Evolutionary conservation across 2,329 filamentous ascomycete species (phyloP), one percentile per base, ranked within the genome.

Genomic region (Penicillium sp.): DNA sequence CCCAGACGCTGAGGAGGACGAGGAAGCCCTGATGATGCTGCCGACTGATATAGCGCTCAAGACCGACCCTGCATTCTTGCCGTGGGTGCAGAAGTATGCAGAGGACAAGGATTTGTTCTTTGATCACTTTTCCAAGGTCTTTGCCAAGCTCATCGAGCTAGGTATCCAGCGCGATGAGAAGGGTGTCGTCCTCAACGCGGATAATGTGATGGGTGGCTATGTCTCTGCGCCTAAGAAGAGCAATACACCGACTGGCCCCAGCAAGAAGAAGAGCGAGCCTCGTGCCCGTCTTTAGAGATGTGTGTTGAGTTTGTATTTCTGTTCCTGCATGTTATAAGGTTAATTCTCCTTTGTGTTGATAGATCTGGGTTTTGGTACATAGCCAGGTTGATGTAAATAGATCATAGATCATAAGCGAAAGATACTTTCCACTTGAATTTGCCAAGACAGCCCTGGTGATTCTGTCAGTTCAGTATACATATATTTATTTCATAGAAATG

Each of bases 1-100:
- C 58, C 81, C 84, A 45, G 81, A 86, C 61, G 66, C 69, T 20
- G 72, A 73, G 51, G 75, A 75, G 61, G 68, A 67, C 37, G 79
- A 80, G 43, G 80, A 81, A 55, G 81, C 82, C 53, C 72, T 87
- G 41, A 87, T 87, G 85, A 87, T 87, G 85, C 67, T 87, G 66
- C 85, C 85, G 0, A 86, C 84, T 2, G 85, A 87, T 66, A 80
- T 87, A 64, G 80, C 84, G 4, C 74, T 87, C 37, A 71, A 81
- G 4, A 74, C 77, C 1, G 85, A 88, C 59, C 68, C 75, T 2
- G 66, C 60, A 6, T 87, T 88, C 67, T 67, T 74, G 18, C 72
- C 73, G 6, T 87, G 81, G 79, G 84, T 87, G 12, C 75, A 84
- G 68, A 65, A 75, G 57, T 87, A 87, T 65, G 83, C 84, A 4